These are phyloP conservation scores for Simplicillium aogashimaense DNA, from an alignment of 2,329 filamentous ascomycete genomes.

Conservation along the genomic window DNA sequence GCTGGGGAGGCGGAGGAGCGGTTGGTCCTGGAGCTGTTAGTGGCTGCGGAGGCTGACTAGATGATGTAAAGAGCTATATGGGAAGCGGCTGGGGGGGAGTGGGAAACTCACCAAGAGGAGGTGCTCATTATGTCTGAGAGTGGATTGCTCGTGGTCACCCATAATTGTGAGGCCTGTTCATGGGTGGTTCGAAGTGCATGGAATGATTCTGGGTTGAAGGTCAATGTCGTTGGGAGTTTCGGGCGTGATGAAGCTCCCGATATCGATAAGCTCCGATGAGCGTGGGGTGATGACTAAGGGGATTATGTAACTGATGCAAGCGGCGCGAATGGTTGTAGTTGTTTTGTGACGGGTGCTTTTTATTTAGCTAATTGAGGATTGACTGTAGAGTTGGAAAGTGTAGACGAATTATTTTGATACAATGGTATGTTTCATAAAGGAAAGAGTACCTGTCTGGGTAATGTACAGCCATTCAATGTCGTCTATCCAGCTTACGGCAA, in stretches of 20 bases:
- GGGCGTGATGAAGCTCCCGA: not conserved
- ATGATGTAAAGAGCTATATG: slow-evolving; percentile 2
- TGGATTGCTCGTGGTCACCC: slow-evolving; percentile 52
- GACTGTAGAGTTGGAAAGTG: too few species aligned
- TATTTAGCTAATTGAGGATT: too few species aligned
- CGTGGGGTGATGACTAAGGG: not conserved
- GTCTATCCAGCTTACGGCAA: too few species aligned
- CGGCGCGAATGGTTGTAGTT: too few species aligned
- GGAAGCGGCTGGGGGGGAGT: not conserved
- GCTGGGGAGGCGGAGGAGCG: slow-evolving; percentile 82
- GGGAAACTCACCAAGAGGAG: slow-evolving; percentile 44
- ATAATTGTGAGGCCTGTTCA: slow-evolving; percentile 24
- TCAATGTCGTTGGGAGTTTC: too few species aligned
- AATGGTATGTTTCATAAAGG: too few species aligned
- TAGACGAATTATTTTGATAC: too few species aligned
- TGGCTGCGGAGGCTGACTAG: not conserved
- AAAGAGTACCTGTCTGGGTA: too few species aligned
- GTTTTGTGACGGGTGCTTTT: too few species aligned
- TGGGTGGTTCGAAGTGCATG: not conserved
- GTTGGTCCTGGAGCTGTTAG: slow-evolving; percentile 61
- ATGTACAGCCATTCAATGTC: too few species aligned
- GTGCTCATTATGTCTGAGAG: slow-evolving; percentile 66
- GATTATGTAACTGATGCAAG: not conserved
- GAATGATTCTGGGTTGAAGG: too few species aligned
- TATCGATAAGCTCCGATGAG: slow-evolving; percentile 1